These are phyloP conservation scores for Waitea zeae DNA, from an alignment of 1,284 basidiomycete species.

Conservation along the genomic window DNA sequence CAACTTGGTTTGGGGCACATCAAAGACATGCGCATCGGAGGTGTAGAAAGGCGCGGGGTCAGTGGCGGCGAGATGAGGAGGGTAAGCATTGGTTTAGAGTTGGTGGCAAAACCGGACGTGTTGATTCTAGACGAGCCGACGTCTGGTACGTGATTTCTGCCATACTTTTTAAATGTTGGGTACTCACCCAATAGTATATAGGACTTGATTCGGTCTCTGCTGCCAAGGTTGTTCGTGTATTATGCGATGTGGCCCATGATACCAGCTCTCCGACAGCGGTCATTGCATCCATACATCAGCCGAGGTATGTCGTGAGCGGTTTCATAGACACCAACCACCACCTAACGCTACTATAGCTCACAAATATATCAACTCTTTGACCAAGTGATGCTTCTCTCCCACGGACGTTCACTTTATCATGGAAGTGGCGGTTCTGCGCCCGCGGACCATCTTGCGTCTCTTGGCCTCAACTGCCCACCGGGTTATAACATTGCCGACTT, in stretches of 20 bases:
- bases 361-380: conserved; percentile 77
- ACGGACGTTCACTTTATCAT: conserved; percentile 66
- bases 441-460: conserved; percentile 38
- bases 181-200: conserved; percentile 8
- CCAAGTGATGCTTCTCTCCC: conserved; percentile 60
- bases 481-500: conserved; percentile 87
- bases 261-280: conserved; percentile 55
- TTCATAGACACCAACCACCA: not conserved
- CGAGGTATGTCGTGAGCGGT: conserved; percentile 27
- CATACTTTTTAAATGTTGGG: not conserved
- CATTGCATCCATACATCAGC: conserved; percentile 79
- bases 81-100: conserved; percentile 70
- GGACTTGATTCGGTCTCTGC: conserved; percentile 82
- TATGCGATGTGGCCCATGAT: conserved; percentile 60
- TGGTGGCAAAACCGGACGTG: conserved; percentile 68
- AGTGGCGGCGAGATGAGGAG: conserved; percentile 78
- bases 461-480: conserved; percentile 21
- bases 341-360: conserved; percentile 28
- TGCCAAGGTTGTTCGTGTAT: conserved; percentile 56
- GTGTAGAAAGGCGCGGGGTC: conserved; percentile 65
- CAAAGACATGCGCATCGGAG: conserved; percentile 62
- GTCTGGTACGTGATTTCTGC: conserved; percentile 32
- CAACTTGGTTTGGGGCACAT: conserved; percentile 62
- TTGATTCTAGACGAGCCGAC: conserved; percentile 76
- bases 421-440: conserved; percentile 58